These are phyloP conservation scores for Serendipita sp. DNA, from an alignment of 1,284 basidiomycete genomes.

Conservation along the genomic window DNA sequence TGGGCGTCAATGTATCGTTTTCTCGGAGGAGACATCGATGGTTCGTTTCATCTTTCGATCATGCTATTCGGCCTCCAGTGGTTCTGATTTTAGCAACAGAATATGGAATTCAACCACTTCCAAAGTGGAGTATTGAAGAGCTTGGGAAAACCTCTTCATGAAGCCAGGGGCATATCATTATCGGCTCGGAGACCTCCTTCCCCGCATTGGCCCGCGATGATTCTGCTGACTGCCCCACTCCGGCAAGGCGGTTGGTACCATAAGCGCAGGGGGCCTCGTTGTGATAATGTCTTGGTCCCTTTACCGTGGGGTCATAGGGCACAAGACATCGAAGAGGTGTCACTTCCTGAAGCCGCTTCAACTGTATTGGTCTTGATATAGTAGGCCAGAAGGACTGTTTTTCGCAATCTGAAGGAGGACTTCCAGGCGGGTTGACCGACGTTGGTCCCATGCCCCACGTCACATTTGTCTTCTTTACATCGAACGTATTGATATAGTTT, in stretches of 20 bases:
- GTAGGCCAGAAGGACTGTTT: too few relatives aligned
- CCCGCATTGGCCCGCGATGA: neutral
- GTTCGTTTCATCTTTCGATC: neutral
- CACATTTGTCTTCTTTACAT: too few relatives aligned
- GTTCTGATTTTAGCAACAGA: slow-evolving; percentile 16
- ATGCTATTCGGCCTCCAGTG: neutral
- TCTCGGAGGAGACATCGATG: slow-evolving; percentile 46
- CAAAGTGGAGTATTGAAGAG: slow-evolving; percentile 62
- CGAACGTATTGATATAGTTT: too few relatives aligned
- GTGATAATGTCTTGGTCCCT: too few relatives aligned
- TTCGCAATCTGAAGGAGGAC: too few relatives aligned
- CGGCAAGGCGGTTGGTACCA: neutral
- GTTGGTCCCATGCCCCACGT: too few relatives aligned
- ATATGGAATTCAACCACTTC: slow-evolving; percentile 39
- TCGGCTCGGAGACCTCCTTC: neutral
- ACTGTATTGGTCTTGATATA: too few relatives aligned
- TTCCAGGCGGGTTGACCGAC: too few relatives aligned
- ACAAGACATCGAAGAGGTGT: too few relatives aligned
- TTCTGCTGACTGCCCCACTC: neutral
- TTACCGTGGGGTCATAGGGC: too few relatives aligned
- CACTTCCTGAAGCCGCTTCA: too few relatives aligned
- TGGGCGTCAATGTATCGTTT: slow-evolving; percentile 79
- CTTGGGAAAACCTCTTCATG: slow-evolving; percentile 16
- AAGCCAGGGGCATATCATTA: neutral
- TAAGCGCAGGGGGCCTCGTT: neutral